phyloP scores from a whole-genome alignment of 164 flowering plant genomes.

The Magnolia kwangsiensis region DNA sequence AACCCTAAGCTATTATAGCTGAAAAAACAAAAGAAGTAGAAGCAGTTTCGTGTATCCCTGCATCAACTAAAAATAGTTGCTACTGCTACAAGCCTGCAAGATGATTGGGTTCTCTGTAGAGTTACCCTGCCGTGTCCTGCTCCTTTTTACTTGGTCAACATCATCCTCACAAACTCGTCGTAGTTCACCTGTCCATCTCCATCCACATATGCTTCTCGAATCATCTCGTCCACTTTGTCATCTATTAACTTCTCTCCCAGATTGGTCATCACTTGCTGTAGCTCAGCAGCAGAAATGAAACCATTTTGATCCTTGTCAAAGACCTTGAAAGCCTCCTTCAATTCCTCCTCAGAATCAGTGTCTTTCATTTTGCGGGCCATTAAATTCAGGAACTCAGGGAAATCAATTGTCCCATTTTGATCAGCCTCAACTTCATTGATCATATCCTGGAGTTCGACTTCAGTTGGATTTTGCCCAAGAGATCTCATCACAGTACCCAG shows the following conservation, averaged over 20 bases:
- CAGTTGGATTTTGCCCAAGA: constrained; percentile 24
- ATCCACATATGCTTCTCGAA: constrained; percentile 54
- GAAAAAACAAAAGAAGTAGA: no score
- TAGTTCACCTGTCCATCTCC: constrained; percentile 61
- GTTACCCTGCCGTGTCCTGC: neutral
- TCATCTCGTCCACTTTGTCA: constrained; percentile 67
- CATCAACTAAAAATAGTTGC: no score
- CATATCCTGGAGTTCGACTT: constrained; percentile 22
- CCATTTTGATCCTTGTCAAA: constrained; percentile 67
- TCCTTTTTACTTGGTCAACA: constrained; percentile 46
- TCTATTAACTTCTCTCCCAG: constrained; percentile 62
- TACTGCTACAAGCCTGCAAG: no score
- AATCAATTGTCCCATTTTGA: constrained; percentile 22
- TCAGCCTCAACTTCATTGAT: constrained; percentile 25
- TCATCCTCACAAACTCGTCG: constrained; percentile 59
- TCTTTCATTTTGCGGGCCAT: constrained; percentile 31
- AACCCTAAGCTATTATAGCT: no score
- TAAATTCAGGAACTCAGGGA: constrained; percentile 19
- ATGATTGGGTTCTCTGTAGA: no score
- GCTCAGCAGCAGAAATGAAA: constrained; percentile 65
- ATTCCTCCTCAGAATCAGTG: constrained; percentile 57
- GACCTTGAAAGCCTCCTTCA: constrained; percentile 60
- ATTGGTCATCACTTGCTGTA: constrained; percentile 60
- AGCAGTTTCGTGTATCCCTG: no score
- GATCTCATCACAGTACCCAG: constrained; percentile 25